A percentile compares a stretch with the other conserved stretches of the same genome.
Evolutionary conservation across 495 filamentous ascomycete genomes (phyloP).

Genomic region (Penicillium lividum): DNA sequence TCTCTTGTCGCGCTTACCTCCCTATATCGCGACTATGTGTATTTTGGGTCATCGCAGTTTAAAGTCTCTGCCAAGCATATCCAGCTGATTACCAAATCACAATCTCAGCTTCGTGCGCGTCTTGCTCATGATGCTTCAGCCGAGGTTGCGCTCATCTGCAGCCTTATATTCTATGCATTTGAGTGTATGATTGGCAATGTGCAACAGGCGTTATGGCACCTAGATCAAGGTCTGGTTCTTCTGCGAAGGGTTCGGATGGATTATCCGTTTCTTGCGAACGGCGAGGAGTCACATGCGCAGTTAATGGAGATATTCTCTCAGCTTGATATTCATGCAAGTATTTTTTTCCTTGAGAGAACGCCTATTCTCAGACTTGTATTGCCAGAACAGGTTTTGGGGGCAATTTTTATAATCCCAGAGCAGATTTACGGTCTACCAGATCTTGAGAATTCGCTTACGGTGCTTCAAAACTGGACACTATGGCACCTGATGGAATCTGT

Average conservation of each 20-base stretch:
- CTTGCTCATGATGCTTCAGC: slow-evolving; percentile 21
- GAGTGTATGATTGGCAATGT: slow-evolving; percentile 30
- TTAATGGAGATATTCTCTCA: slow-evolving; percentile 19
- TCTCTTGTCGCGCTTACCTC: slow-evolving; percentile 41
- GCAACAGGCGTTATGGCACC: slow-evolving; percentile 28
- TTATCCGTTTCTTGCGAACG: not conserved
- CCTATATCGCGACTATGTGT: slow-evolving; percentile 10
- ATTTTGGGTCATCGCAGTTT: not conserved
- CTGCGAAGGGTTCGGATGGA: slow-evolving; percentile 10
- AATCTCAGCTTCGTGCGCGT: slow-evolving; percentile 23
- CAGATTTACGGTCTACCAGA: slow-evolving; percentile 2
- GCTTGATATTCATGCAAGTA: slow-evolving; percentile 33
- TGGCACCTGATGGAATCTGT: slow-evolving; percentile 17
- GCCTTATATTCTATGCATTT: slow-evolving; percentile 33
- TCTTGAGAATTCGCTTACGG: slow-evolving; percentile 16
- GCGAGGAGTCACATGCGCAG: not conserved
- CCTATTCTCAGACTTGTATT: slow-evolving; percentile 8
- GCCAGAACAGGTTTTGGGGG: not conserved
- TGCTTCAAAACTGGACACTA: slow-evolving; percentile 22
- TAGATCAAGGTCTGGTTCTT: slow-evolving; percentile 26
- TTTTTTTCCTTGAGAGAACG: slow-evolving; percentile 20
- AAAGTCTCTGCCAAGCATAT: slow-evolving; percentile 8
- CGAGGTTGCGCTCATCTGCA: slow-evolving; percentile 33
- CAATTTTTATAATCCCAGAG: not conserved
- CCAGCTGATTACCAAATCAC: slow-evolving; percentile 22